A percentile compares a stretch with the other conserved stretches of the same genome.
These are phyloP conservation scores for Niveomyces coronatus DNA, from an alignment of 2,329 filamentous ascomycete genomes.

Conservation along the genomic window DNA sequence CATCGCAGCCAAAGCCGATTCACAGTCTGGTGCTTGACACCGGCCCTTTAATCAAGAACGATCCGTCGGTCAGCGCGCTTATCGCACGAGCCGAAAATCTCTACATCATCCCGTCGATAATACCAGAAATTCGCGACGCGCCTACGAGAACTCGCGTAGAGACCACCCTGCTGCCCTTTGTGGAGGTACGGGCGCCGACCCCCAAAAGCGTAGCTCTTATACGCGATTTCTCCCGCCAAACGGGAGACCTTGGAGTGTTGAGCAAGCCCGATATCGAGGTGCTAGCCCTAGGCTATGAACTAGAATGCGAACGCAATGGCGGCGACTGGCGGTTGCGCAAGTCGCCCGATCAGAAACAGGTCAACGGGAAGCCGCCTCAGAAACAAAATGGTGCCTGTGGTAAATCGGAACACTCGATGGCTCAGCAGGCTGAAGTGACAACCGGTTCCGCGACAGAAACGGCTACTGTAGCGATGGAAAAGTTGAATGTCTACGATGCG, in stretches of 20 bases:
- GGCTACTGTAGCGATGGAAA: background rate
- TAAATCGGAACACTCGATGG: too few species aligned
- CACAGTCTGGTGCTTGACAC: conserved; percentile 83
- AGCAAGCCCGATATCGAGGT: conserved; percentile 85
- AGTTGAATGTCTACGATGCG: conserved; percentile 11
- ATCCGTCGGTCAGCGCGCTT: conserved; percentile 74
- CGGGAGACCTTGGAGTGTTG: conserved; percentile 79
- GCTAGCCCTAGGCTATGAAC: conserved; percentile 80
- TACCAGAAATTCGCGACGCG: conserved; percentile 80
- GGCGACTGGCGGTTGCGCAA: conserved; percentile 78
- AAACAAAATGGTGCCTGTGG: too few species aligned
- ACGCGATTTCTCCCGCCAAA: conserved; percentile 75
- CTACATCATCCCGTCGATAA: conserved; percentile 74
- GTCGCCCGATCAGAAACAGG: conserved; percentile 64
- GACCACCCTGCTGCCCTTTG: conserved; percentile 74
- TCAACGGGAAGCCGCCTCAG: conserved; percentile 59
- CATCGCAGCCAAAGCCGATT: conserved; percentile 47
- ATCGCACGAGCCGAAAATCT: conserved; percentile 66
- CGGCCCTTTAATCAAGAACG: conserved; percentile 88
- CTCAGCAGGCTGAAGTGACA: conserved; percentile 1
- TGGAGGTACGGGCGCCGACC: conserved; percentile 64
- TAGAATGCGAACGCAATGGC: conserved; percentile 87
- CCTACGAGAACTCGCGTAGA: conserved; percentile 72
- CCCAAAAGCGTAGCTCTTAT: conserved; percentile 72
- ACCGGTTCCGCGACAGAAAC: background rate